These are phyloP conservation scores for Globisporangium cylindrosporum DNA, from an alignment of 352 stramenopile species.

Conservation along the genomic window DNA sequence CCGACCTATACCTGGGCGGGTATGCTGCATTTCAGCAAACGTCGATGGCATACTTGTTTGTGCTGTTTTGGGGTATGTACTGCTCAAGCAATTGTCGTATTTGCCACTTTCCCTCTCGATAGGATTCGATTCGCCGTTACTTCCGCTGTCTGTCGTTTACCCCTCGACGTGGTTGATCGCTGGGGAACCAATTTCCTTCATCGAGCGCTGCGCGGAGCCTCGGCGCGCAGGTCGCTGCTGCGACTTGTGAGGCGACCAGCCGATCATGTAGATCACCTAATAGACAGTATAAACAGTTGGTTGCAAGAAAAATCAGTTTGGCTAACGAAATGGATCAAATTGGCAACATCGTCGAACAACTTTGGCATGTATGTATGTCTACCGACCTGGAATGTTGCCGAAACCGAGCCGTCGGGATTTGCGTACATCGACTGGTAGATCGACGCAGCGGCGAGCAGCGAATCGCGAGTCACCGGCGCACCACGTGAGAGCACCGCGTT, in stretches of 20 bases:
- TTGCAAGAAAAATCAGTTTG: neutral
- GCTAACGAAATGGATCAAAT: neutral
- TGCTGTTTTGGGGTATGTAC: no score
- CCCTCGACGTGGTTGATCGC: constrained; percentile 19
- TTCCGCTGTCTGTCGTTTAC: neutral
- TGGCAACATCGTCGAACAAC: neutral
- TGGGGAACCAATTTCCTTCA: constrained; percentile 63
- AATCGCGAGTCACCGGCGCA: constrained; percentile 82
- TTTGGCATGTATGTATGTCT: neutral
- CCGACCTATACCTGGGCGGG: neutral
- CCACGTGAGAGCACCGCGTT: constrained; percentile 81
- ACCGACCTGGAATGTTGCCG: constrained; percentile 91
- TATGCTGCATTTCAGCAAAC: neutral
- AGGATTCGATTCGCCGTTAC: neutral
- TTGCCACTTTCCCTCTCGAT: neutral
- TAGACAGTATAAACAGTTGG: neutral
- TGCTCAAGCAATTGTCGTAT: no score
- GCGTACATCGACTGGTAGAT: constrained; percentile 95
- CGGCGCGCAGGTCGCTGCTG: constrained; percentile 91
- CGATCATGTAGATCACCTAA: constrained; percentile 96
- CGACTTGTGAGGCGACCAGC: constrained; percentile 94
- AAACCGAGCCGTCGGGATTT: constrained; percentile 83
- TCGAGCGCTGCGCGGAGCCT: constrained; percentile 70
- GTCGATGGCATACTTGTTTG: no score
- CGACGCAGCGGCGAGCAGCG: constrained; percentile 91